Evolutionary conservation across 228 moss, liverwort and hornwort species (phyloP).

Genomic region (Sphagnum fallax): DNA sequence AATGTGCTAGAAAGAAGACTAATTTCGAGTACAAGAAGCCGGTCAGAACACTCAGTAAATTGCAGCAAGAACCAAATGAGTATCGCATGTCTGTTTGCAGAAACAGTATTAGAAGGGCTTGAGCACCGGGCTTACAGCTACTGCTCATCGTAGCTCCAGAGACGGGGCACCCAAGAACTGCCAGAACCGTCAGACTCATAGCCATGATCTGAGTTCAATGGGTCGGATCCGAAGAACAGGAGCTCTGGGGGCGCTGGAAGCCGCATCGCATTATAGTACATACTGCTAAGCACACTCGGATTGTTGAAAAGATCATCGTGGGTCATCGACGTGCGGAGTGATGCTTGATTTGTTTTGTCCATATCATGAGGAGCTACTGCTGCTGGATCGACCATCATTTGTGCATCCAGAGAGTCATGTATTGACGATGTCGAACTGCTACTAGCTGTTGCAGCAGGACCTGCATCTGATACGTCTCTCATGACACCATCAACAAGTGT

Average conservation of each 20-base stretch:
- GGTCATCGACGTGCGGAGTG: slow-evolving; percentile 13
- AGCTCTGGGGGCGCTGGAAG: slow-evolving; percentile 36
- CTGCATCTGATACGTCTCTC: not conserved
- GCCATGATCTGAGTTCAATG: slow-evolving; percentile 2
- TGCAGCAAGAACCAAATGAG: no score
- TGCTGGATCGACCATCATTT: not conserved
- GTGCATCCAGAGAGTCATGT: not conserved
- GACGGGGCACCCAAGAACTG: slow-evolving; percentile 52
- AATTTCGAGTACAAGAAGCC: no score
- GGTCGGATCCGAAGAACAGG: no score
- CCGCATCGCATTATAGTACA: slow-evolving; percentile 47
- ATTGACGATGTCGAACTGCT: slow-evolving; percentile 6
- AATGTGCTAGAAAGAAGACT: no score
- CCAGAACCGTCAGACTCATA: slow-evolving; percentile 50
- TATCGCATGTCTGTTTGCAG: no score
- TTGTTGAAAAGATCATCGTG: slow-evolving; percentile 42
- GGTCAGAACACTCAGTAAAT: no score
- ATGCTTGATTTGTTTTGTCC: no score
- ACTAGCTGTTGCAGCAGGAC: slow-evolving; percentile 1
- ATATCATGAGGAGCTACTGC: no score
- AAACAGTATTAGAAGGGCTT: no score
- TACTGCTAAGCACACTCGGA: slow-evolving; percentile 16
- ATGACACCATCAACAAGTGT: not conserved
- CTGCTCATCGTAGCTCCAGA: slow-evolving; percentile 31
- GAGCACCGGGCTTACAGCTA: no score